Base-by-base conservation (phyloP, 768 basidiomycete species). In the Leccinellum rugosiceps region DNA sequence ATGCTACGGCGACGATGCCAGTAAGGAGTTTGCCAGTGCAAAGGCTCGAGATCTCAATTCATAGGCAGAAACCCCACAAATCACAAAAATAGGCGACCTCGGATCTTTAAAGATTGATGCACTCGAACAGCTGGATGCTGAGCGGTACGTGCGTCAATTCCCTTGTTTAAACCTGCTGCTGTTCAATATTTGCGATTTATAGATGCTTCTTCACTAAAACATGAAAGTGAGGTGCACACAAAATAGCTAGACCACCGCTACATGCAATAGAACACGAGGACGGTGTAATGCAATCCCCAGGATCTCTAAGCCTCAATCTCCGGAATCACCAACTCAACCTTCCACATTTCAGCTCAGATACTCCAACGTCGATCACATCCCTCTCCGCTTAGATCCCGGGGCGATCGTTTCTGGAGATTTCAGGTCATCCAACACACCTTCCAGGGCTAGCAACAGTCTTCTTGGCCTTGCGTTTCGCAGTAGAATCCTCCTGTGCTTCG, bases 321-420 rank as follows among this genome's bases (percentile, higher is more conserved):
- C 31, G 67, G 38, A 17, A 35, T 25, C 23, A 54, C 60, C 52
- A 90, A 66, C 61, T 87, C 83, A 17, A 68, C 68, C 74, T 91
- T 91, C 71, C 92, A 67, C 65, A 67, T 74, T 72, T 88, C 70
- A 92, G 72, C 55, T 78, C 76, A 44, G 81, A 79, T 8, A 92
- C 85, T 1, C 84, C 87, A 32, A 41, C 28, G 34, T 72, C 70
- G 8, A 72, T 57, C 13, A 50, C 58, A 50, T 74, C 80, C 50
- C 88, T 88, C n/a, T 81, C 69, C 11, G 55, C 77, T 86, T 85
- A 43, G 77, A 80, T 72, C 94, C 93, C 56, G 92, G 74, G 3
- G 82, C 86, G 25, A 86, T 71, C 35, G 83, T 83, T 71, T 92
- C 90, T 1, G 83, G 79, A 4, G 88, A 83, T 71, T 89, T 92